Evolutionary conservation across 352 stramenopile species (phyloP).

Genomic region (Phytophthora parvispora): DNA sequence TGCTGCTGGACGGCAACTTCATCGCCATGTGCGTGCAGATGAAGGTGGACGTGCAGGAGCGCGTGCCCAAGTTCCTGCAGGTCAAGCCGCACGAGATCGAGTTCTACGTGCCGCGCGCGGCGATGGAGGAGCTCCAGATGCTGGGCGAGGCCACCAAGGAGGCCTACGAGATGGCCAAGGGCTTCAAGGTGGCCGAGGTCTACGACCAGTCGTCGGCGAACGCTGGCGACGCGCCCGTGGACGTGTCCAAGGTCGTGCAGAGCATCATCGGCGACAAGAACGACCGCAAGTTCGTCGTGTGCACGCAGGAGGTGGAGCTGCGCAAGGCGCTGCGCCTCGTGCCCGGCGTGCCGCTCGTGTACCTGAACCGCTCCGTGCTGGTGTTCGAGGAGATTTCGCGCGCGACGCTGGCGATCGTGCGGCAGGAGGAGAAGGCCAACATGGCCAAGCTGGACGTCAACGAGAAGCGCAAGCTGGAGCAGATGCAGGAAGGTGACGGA

Average conservation of each 20-base stretch:
- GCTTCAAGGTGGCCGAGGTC: conserved; percentile 69
- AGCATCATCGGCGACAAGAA: conserved; percentile 78
- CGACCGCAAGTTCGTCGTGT: conserved; percentile 85
- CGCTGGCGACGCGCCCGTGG: conserved; percentile 28
- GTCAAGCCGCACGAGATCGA: conserved; percentile 80
- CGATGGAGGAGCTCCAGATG: conserved; percentile 79
- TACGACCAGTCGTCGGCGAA: conserved; percentile 38
- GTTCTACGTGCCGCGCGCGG: conserved; percentile 76
- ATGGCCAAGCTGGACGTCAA: conserved; percentile 74
- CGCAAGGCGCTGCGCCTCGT: conserved; percentile 75
- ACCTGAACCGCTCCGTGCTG: conserved; percentile 89
- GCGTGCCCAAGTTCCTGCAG: conserved; percentile 86
- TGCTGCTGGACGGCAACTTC: conserved; percentile 90
- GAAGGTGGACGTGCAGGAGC: conserved; percentile 85
- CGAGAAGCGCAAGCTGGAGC: conserved; percentile 84
- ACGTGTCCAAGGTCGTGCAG: conserved; percentile 69
- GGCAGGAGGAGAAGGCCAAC: conserved; percentile 81
- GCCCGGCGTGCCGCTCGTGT: conserved; percentile 85
- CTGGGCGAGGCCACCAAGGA: conserved; percentile 68
- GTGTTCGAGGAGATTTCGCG: conserved; percentile 90
- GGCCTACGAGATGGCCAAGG: conserved; percentile 75
- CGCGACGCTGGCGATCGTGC: conserved; percentile 83
- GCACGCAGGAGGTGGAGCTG: conserved; percentile 88
- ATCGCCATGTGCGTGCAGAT: conserved; percentile 90
- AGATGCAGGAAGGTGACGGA: conserved; percentile 36